phyloP scores from a whole-genome alignment of 2,329 filamentous ascomycete genomes.

The Aureobasidium uvarum region DNA sequence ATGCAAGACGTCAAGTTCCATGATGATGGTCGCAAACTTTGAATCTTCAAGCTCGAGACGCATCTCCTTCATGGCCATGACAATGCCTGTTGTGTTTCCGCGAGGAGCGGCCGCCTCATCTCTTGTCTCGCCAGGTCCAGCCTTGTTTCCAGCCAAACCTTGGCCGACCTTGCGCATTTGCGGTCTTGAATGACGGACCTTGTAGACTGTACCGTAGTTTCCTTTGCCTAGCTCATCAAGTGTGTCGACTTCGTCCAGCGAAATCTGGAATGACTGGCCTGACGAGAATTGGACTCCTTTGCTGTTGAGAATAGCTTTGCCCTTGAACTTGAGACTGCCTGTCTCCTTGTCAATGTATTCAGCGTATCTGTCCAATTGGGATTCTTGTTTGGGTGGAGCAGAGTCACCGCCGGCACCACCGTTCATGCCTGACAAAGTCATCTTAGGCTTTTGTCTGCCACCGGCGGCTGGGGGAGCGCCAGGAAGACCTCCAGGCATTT shows the following conservation, averaged over 20 bases:
- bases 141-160: conserved; percentile 60
- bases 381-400: conserved; percentile 40
- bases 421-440: conserved; percentile 48
- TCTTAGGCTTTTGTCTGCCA: conserved; percentile 42
- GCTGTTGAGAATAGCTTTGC: conserved; percentile 84
- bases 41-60: conserved; percentile 91
- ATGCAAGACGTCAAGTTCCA: conserved; percentile 94
- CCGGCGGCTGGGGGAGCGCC: conserved; percentile 43
- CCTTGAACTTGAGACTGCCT: conserved; percentile 87
- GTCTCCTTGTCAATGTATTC: conserved; percentile 90
- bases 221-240: conserved; percentile 93
- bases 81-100: conserved; percentile 62
- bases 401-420: conserved; percentile 36
- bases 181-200: conserved; percentile 80
- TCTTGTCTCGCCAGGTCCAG: conserved; percentile 42
- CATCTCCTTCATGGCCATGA: conserved; percentile 99
- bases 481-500: conserved; percentile 57
- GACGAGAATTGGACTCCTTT: conserved; percentile 90
- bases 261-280: conserved; percentile 88
- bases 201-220: conserved; percentile 98
- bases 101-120: conserved; percentile 33
- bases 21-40: conserved; percentile 95
- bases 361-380: conserved; percentile 64
- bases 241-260: conserved; percentile 90
- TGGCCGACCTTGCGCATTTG: conserved; percentile 60